These are phyloP conservation scores for Pontederia crassipes DNA, from an alignment of 176 grass and related monocot genomes.

Conservation along the genomic window DNA sequence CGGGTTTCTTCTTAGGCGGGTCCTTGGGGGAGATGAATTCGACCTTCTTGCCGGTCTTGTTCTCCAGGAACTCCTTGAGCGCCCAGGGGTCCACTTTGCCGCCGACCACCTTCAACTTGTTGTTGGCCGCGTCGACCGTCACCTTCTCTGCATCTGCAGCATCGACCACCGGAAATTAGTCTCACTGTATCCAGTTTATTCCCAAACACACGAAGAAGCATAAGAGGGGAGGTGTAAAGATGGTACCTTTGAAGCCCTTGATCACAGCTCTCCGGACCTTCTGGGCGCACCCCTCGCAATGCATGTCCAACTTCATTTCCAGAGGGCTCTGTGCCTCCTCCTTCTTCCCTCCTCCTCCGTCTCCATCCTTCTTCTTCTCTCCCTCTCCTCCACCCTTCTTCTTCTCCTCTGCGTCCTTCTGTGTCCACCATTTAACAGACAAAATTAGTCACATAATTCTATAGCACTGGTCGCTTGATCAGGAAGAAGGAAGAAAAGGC, in stretches of 20 bases:
- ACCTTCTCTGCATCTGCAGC: slow-evolving; percentile 40
- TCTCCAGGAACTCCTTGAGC: slow-evolving; percentile 55
- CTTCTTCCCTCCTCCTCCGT: slow-evolving; percentile 17
- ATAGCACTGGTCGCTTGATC: not conserved
- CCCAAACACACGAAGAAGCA: not conserved
- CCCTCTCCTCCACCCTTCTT: slow-evolving; percentile 3
- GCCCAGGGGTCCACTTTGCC: slow-evolving; percentile 40
- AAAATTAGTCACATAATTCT: not conserved
- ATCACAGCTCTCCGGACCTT: slow-evolving; percentile 45
- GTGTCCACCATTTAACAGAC: not conserved
- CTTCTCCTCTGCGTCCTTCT: slow-evolving; percentile 1
- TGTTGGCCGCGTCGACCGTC: slow-evolving; percentile 26
- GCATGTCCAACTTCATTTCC: slow-evolving; percentile 61
- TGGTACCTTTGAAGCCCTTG: slow-evolving; percentile 32
- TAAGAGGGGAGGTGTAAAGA: not conserved
- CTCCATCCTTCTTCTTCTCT: slow-evolving; percentile 11
- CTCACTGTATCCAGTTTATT: no score
- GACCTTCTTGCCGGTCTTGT: slow-evolving; percentile 40
- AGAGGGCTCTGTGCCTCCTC: slow-evolving; percentile 21
- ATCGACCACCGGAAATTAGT: no score
- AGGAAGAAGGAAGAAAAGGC: not conserved
- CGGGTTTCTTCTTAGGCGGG: slow-evolving; percentile 39
- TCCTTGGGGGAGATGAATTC: slow-evolving; percentile 55
- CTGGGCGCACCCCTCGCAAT: slow-evolving; percentile 63
- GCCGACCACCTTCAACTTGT: slow-evolving; percentile 46